These are phyloP conservation scores for Penicillium polonicum DNA, from an alignment of 2,329 filamentous ascomycete genomes.

Conservation along the genomic window DNA sequence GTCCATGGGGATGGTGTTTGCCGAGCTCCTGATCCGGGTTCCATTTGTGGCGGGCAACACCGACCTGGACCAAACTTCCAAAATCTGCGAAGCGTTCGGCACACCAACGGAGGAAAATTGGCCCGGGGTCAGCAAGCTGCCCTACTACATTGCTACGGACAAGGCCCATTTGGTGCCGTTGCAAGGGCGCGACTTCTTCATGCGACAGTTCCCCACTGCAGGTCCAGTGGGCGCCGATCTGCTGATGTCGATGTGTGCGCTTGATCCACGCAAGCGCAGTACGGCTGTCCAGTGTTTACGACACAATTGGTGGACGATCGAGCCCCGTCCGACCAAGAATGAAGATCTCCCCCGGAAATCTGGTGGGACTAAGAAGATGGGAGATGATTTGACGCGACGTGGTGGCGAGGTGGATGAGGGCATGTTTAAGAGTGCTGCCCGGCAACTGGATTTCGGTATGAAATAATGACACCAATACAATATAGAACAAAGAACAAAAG, in stretches of 20 bases:
- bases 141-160: conserved; percentile 73
- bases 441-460: conserved; percentile 74
- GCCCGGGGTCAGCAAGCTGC: conserved; percentile 82
- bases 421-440: conserved; percentile 69
- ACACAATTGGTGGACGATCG: conserved; percentile 81
- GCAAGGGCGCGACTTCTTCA: conserved; percentile 69
- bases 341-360: conserved; percentile 77
- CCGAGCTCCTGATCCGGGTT: conserved; percentile 78
- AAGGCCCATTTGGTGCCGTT: conserved; percentile 56
- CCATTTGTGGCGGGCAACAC: conserved; percentile 82
- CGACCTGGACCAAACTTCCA: conserved; percentile 80
- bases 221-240: conserved; percentile 83
- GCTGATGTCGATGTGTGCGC: conserved; percentile 75
- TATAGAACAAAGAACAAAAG: not conserved
- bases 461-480: conserved; percentile 17
- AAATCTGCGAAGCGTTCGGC: conserved; percentile 82
- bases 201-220: conserved; percentile 73
- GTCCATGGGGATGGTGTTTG: conserved; percentile 90
- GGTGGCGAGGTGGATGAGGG: conserved; percentile 69
- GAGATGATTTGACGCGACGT: conserved; percentile 74
- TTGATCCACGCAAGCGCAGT: conserved; percentile 84
- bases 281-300: conserved; percentile 74
- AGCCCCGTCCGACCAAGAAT: conserved; percentile 79
- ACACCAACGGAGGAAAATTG: conserved; percentile 93
- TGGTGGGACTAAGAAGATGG: conserved; percentile 72